Conservation (phyloP, 306 rosid species). For the Hippophae tibetana region DNA sequence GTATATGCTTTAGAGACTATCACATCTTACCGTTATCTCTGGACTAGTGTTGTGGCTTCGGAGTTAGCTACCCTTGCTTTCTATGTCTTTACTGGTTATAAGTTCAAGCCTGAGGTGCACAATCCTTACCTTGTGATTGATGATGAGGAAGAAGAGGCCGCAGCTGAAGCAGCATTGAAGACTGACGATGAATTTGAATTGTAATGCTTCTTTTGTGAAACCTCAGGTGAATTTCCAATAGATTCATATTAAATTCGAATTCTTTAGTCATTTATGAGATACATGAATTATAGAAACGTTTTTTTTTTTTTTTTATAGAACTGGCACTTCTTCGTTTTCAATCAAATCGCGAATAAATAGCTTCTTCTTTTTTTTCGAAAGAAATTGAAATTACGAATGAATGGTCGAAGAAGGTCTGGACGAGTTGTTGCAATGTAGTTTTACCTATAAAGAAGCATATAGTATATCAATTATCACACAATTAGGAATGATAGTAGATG, state of each 20-base stretch:
- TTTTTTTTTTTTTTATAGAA: too few species aligned
- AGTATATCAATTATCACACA: too few species aligned
- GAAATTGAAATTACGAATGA: background rate
- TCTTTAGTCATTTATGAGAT: background rate
- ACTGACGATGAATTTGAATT: constrained; percentile 91
- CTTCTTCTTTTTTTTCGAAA: background rate
- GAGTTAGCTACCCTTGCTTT: constrained; percentile 82
- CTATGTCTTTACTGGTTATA: constrained; percentile 73
- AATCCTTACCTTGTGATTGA: constrained; percentile 84
- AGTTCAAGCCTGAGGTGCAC: constrained; percentile 91
- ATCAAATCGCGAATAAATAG: background rate
- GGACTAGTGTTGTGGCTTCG: constrained; percentile 88
- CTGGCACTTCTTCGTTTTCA: background rate
- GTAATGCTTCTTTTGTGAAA: constrained; percentile 20
- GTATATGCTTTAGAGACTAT: constrained; percentile 85
- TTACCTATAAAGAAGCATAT: too few species aligned
- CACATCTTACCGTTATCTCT: constrained; percentile 78
- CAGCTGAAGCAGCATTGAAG: constrained; percentile 69
- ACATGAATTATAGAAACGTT: too few species aligned
- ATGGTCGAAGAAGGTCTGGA: too few species aligned
- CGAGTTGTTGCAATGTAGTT: too few species aligned
- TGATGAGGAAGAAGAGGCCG: constrained; percentile 97
- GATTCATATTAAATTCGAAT: background rate
- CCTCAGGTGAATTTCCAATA: background rate
- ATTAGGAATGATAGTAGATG: too few species aligned